Base-by-base conservation (phyloP, 192 early-diverging fungal genomes). In the Globomyces pollinis-pini region DNA sequence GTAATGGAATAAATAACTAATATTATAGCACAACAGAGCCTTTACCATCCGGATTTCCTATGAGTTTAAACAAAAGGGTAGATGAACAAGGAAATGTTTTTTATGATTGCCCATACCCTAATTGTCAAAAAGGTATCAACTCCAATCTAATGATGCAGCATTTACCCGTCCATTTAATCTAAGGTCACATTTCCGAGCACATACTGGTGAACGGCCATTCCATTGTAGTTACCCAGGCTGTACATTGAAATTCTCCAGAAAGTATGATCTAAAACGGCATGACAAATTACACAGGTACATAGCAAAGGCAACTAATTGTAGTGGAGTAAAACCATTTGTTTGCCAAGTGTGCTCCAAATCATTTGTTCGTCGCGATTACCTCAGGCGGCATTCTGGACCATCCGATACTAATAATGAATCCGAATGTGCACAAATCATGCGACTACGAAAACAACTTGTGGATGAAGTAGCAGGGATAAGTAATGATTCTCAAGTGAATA, bases 211-310 rank as follows among this genome's bases (percentile, higher is more conserved):
- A 44, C 62, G 76, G 1, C 84, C 84, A 21, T 88, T 76, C 60
- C 70, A 71, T 20, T 88, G 86, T 71, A 62, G 71, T 24, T 53
- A 33, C 38, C 26, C 23, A 20, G 69, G 75, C 34, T 96, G 93
- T 71, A 73, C 83, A 2, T 74, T 81, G 29, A 71, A 77, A 8
- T 96, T 96, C 74, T 86, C 91, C 16, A 77, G 93, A 15, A 86
- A 90, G 51, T 91, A 96, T 64, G 93, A 96, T 70, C 75, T 93
- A 38, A 94, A 91, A 68, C 81, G 93, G 11, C 88, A 90, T 49
- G 28, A 33, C 15, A 74, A 74, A 50, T 57, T 74, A n/a, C 71
- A 73, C 39, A 39, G 45, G 68, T 66, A 70, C 35, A 2, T 47
- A 1, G 38, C 38, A 13, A 18, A 13, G 12, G 2, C 16, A 12